phyloP scores from a whole-genome alignment of 176 grass and related monocot species.

The Ananas comosus region DNA sequence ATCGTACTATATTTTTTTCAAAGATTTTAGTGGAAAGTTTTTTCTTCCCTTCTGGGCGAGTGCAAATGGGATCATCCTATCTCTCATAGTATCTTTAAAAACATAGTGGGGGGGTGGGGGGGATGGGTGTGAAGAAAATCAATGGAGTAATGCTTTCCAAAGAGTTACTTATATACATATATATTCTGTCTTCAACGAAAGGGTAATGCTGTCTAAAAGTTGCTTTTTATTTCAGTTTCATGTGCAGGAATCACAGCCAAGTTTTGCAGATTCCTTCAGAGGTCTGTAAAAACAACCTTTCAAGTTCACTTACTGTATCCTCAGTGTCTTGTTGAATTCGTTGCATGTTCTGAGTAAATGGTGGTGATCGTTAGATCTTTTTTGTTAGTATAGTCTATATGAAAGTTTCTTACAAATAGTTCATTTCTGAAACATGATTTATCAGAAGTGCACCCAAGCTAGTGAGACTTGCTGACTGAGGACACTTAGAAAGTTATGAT shows the following conservation, averaged over 20 bases:
- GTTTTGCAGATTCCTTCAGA: constrained; percentile 52
- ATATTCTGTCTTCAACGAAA: background rate
- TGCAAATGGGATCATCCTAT: background rate
- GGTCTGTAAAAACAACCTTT: constrained; percentile 29
- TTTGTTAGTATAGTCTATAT: background rate
- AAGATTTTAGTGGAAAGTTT: background rate
- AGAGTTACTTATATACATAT: too few species aligned
- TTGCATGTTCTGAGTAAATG: too few species aligned
- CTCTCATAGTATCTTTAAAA: background rate
- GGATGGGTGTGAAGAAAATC: too few species aligned
- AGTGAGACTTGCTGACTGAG: too few species aligned
- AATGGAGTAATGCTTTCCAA: too few species aligned
- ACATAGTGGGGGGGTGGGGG: too few species aligned
- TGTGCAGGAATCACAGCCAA: constrained; percentile 73
- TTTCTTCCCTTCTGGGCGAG: background rate
- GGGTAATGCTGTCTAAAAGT: constrained; percentile 9
- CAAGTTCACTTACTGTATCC: background rate
- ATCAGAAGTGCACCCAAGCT: too few species aligned
- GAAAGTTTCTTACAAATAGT: background rate
- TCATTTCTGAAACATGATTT: background rate
- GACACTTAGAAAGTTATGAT: constrained; percentile 5
- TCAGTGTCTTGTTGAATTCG: too few species aligned
- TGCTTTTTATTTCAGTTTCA: constrained; percentile 62
- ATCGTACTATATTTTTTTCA: constrained; percentile 8
- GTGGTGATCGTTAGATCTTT: too few species aligned